Evolutionary conservation across 2,329 filamentous ascomycete genomes (phyloP), one percentile per base, ranked within the genome.

Genomic region (Alternaria arbusti): DNA sequence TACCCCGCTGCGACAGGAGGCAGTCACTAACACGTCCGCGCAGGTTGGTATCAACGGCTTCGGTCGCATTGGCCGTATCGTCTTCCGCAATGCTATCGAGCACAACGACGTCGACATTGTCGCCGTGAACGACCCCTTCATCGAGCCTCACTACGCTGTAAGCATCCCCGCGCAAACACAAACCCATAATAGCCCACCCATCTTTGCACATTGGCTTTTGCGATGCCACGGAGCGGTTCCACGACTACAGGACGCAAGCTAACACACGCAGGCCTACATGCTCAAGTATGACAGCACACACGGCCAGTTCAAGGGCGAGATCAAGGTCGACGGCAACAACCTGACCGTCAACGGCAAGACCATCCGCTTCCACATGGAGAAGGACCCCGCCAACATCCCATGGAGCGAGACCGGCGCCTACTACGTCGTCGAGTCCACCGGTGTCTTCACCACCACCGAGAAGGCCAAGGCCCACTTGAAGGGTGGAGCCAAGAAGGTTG

Each of bases 101-200:
- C 91, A 95, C 86, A 84, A 88, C 78, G 91, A 96, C 65, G 92
- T 98, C 81, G 88, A 97, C 79, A 88, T 99, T 79, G 93, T 97
- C 79, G 95, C 96, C 78, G 93, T 97, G 86, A 98, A 99, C 89
- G 96, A 98, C 84, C 96, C 96, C 78, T 98, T 99, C 91, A 98
- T 99, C 86, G 94, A 97, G 86, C 89, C 92, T 79, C 86, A 94
- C 84, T 98, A 98, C 86, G 96, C 96, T 84, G 95, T 97, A 90
- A 87, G 94, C 91, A 61, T 50, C 44, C 36, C 66, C 70, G 47
- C 26, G 40, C 6, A 23, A 25, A 15, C 23, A 54, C 43, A 59
- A 23, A 49, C 51, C 49, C 26, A 20, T 36, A 20, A 20, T n/a
- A 59, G 25, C 25, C 12, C 12, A 43, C 12, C 30, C 47, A 30